Evolutionary conservation across 768 basidiomycete genomes (phyloP).

Genomic region (Podaxis sp.): DNA sequence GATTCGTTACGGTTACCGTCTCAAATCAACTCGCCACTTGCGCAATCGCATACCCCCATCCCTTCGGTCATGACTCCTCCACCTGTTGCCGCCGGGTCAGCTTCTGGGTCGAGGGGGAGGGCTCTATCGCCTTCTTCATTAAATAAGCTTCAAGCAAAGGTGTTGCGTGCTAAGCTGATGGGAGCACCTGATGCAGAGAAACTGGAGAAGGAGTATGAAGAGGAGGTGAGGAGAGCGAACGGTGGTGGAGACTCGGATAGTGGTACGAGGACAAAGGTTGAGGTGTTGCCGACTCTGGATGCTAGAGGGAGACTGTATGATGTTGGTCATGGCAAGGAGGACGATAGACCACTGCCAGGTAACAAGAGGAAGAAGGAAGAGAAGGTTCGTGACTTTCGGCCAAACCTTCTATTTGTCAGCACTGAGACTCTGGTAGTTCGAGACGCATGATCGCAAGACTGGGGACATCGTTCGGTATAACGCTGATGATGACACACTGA

Average conservation of each 20-base stretch:
- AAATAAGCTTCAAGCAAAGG: constrained; percentile 91
- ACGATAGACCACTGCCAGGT: constrained; percentile 49
- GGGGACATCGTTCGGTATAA: constrained; percentile 89
- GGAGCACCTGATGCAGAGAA: constrained; percentile 71
- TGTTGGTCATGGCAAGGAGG: constrained; percentile 76
- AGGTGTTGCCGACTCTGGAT: constrained; percentile 89
- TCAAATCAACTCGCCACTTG: constrained; percentile 56
- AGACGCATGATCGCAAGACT: constrained; percentile 87
- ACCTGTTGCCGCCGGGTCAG: constrained; percentile 28
- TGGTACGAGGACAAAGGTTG: constrained; percentile 59
- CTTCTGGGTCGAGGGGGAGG: constrained; percentile 35
- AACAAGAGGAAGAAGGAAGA: constrained; percentile 81
- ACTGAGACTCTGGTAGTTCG: constrained; percentile 50
- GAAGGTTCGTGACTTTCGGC: constrained; percentile 44
- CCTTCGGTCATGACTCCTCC: constrained; percentile 89
- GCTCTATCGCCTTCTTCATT: constrained; percentile 75
- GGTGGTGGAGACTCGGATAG: constrained; percentile 40
- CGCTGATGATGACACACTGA: constrained; percentile 84
- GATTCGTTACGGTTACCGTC: constrained; percentile 65
- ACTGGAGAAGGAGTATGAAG: constrained; percentile 86
- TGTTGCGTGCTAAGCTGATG: constrained; percentile 88
- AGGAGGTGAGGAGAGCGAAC: constrained; percentile 52
- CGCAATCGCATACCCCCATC: constrained; percentile 77
- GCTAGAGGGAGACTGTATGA: constrained; percentile 86
- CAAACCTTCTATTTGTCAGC: constrained; percentile 5